These are phyloP conservation scores for Epichloe baconii DNA, from an alignment of 2,329 filamentous ascomycete species.

Conservation along the genomic window DNA sequence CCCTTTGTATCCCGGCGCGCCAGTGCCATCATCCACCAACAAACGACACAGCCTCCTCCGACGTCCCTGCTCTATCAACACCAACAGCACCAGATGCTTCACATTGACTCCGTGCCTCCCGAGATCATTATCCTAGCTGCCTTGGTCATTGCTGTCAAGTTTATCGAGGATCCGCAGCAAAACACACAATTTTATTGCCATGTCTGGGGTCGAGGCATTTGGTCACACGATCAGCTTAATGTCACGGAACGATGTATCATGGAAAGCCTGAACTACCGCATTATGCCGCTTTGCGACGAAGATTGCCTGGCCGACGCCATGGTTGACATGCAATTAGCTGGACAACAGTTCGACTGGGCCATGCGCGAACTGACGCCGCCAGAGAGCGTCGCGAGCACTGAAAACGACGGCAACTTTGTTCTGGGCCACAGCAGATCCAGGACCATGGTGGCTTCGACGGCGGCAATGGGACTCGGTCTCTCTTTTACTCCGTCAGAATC, in stretches of 20 bases:
- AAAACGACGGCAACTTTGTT: conserved; percentile 16
- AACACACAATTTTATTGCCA: conserved; percentile 38
- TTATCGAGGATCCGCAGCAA: conserved; percentile 46
- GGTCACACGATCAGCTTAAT: conserved; percentile 50
- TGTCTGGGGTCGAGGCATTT: conserved; percentile 40
- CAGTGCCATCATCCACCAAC: conserved; percentile 10
- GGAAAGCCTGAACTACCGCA: conserved; percentile 49
- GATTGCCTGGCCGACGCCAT: conserved; percentile 45
- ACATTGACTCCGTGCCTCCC: conserved; percentile 48
- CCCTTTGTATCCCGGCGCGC: conserved; percentile 28
- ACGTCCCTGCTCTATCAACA: conserved; percentile 19
- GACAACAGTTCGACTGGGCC: conserved; percentile 16
- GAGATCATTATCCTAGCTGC: conserved; percentile 52
- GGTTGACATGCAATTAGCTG: conserved; percentile 51
- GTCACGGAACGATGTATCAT: conserved; percentile 51
- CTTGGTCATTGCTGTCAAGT: conserved; percentile 52
- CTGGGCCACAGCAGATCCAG: conserved; percentile 23
- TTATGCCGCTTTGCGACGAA: conserved; percentile 46
- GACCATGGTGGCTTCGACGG: conserved; percentile 14
- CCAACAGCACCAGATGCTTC: conserved; percentile 39
- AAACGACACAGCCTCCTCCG: conserved; percentile 37
- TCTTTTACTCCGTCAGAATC: conserved; percentile 15
- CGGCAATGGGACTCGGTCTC: conserved; percentile 12
- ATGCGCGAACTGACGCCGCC: conserved; percentile 17
- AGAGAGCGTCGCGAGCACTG: conserved; percentile 15